Percentiles rank a stretch among this genome's conserved stretches.
Evolutionary conservation across 768 basidiomycete genomes (phyloP).

Genomic region (Lenzites betulinus): DNA sequence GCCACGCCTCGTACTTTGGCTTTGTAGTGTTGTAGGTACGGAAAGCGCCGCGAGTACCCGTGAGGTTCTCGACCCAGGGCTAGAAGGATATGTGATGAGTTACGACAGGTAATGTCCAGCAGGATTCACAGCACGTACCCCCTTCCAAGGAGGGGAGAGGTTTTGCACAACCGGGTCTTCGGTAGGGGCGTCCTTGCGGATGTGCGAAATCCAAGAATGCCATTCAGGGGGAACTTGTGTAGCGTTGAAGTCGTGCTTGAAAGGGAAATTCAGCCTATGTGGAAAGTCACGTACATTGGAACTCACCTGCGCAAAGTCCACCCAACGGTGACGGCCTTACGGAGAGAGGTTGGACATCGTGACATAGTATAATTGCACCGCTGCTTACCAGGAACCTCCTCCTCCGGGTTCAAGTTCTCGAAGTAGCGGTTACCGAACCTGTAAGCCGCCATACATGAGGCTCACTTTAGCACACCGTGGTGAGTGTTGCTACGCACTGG

Average conservation of each 20-base stretch:
- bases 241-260: conserved; percentile 83
- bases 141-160: conserved; percentile 77
- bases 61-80: conserved; percentile 88
- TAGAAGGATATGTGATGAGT: conserved; percentile 30
- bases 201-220: conserved; percentile 95
- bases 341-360: background rate
- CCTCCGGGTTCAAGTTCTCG: conserved; percentile 85
- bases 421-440: conserved; percentile 95
- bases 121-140: conserved; percentile 49
- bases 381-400: conserved; percentile 82
- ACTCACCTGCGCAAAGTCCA: conserved; percentile 85
- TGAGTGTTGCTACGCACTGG: conserved; percentile 59
- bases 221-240: conserved; percentile 94
- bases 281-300: background rate
- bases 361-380: too few relatives aligned
- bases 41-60: conserved; percentile 91
- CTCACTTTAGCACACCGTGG: background rate
- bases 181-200: conserved; percentile 78
- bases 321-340: conserved; percentile 93
- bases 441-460: background rate
- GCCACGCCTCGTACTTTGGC: conserved; percentile 84
- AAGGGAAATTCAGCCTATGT: background rate
- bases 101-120: background rate
- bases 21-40: conserved; percentile 84
- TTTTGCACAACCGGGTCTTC: conserved; percentile 74